Base-by-base conservation (phyloP, 495 filamentous ascomycete genomes). In the Endocarpon pusillum region DNA sequence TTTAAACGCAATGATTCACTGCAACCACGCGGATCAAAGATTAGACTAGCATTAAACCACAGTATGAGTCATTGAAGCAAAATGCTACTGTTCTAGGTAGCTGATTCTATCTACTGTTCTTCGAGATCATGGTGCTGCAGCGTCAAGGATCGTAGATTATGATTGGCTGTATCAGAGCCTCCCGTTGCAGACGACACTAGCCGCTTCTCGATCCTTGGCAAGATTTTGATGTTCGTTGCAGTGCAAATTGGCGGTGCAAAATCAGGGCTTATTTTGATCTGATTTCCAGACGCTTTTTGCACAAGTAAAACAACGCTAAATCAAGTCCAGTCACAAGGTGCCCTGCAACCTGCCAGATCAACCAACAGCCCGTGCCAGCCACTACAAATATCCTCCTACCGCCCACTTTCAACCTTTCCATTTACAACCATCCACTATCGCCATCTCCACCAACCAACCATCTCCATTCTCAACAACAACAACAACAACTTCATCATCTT, bases 341-440 rank as follows among this genome's bases (percentile, higher is more conserved):
- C n/a, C n/a, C n/a, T 33, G 18, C 37, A 22, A 33, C 21, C 46
- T 39, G 38, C 46, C 45, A 59, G 59, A 64, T 64, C 60, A 62
- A 49, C 45, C 47, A 40, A 42, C 51, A 53, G 34, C 47, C 39
- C 43, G 28, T 40, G 36, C 42, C 45, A 41, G 44, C 52, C 48
- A 47, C 55, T 64, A 62, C 59, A 62, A 62, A 64, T 62, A 64
- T 57, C 19, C 53, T 46, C 48, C 52, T 56, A 57, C 59, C 57
- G 53, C 58, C 61, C 63, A 42, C 46, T 49, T 51, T 46, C 62
- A 49, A 61, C 57, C 48, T 59, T 66, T 47, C 53, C 37, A 42
- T 39, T 43, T 47, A 49, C 53, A 48, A 44, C 56, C 54, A 51
- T 41, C 46, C 43, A 46, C 47, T 44, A 43, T 36, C 45, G 28